Conservation (phyloP, 2,329 filamentous ascomycete species). For the Claviceps lovelessii region DNA sequence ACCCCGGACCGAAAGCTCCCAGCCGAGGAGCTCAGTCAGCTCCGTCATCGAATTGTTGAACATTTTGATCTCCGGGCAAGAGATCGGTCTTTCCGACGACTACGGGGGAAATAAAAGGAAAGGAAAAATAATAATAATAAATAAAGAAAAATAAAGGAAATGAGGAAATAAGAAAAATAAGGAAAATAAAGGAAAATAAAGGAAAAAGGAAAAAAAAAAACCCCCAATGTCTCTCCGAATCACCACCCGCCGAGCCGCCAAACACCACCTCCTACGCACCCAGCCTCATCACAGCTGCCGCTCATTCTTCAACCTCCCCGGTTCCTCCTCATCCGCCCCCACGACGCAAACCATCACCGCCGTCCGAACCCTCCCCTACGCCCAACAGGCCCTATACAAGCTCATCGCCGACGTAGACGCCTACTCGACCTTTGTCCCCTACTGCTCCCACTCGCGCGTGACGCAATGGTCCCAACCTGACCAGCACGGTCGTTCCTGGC, state of each 20-base stretch:
- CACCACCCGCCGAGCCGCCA: background rate
- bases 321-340: constrained; percentile 10
- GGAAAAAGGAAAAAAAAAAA: background rate
- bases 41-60: background rate
- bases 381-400: constrained; percentile 55
- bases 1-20: background rate
- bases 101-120: background rate
- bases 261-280: background rate
- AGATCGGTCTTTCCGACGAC: too few relatives aligned
- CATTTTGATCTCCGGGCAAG: background rate
- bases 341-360: constrained; percentile 53
- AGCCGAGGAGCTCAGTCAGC: background rate
- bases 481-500: constrained; percentile 40
- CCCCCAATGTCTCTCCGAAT: background rate
- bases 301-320: constrained; percentile 8
- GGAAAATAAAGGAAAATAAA: background rate
- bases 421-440: constrained; percentile 82
- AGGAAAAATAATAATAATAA: background rate
- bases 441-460: constrained; percentile 65
- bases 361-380: constrained; percentile 62
- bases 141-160: background rate
- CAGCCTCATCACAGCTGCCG: constrained; percentile 3
- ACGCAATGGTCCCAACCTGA: constrained; percentile 54
- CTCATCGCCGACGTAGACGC: constrained; percentile 79
- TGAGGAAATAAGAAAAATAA: background rate